Evolutionary conservation across 192 early-diverging fungal genomes (phyloP), one percentile per base, ranked within the genome.

Genomic region (Mortierella hygrophila): DNA sequence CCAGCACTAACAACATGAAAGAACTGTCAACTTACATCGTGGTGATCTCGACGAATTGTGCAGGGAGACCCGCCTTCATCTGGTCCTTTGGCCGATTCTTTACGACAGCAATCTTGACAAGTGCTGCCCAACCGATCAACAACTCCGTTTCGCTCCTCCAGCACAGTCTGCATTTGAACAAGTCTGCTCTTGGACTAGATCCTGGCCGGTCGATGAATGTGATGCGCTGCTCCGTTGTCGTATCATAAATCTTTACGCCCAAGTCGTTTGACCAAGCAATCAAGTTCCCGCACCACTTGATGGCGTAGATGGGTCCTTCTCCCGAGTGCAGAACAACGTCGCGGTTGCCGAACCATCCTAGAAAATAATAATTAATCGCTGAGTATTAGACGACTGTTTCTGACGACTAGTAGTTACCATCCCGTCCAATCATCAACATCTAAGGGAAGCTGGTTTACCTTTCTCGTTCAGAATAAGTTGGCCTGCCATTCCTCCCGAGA

Each of bases 251-350:
- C 76, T 95, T 93, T 20, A 96, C 94, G 37, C 96, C 97, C 74
- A 94, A 91, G 77, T 99, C 98, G 83, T 97, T 97, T 2, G 97
- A 96, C 97, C 98, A 99, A 0, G 97, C 98, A 82, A 99, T 96
- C 78, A 95, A 92, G 37, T 91, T 92, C 8, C 89, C 93, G 44
- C 93, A 88, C 99, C 99, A 99, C 81, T 94, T 92, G 55, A 97
- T 93, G 20, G 93, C 90, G 83, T 94, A 96, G 52, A 99, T 95
- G 5, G 96, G 95, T 0, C 99, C 99, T 65, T 97, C 95, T 52
- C 97, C 97, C 8, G 95, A 95, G 75, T 95, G 95, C 71, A 99
- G 88, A 1, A 96, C 90, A 37, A 91, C 93, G 78, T 97, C 95
- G 68, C 91, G 91, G 70, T 94, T 93, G 21, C 97, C 97, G 69